Percentiles rank a stretch among this genome's conserved stretches.
Conservation (phyloP, 345 rosid species). For the Stellera chamaejasme region DNA sequence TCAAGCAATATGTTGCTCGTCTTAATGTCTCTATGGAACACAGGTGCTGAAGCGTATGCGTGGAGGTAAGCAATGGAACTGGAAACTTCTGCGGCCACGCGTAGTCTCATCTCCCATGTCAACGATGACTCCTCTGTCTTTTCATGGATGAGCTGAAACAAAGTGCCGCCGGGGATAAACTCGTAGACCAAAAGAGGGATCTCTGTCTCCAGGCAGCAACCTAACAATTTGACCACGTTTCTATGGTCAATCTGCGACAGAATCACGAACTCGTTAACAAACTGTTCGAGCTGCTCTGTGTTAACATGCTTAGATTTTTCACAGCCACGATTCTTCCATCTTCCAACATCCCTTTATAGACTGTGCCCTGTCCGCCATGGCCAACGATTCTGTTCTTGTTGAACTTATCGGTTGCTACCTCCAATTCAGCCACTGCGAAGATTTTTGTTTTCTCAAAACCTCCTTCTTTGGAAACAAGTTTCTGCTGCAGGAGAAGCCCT, state of each 20-base stretch:
- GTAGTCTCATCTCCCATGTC: neutral
- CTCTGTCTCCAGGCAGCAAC: conserved; percentile 4
- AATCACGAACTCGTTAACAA: conserved; percentile 14
- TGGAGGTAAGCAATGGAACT: too few relatives aligned
- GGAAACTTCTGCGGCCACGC: too few relatives aligned
- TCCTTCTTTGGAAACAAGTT: too few relatives aligned
- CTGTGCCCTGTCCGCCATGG: conserved; percentile 29
- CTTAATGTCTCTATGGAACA: too few relatives aligned
- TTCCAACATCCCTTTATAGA: conserved; percentile 23
- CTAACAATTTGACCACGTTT: conserved; percentile 6
- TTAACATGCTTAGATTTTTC: conserved; percentile 27
- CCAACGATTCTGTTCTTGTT: conserved; percentile 17
- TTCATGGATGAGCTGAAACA: conserved; percentile 5
- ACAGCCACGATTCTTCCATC: conserved; percentile 21
- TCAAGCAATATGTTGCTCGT: too few relatives aligned
- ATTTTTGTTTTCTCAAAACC: too few relatives aligned
- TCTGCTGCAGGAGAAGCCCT: too few relatives aligned
- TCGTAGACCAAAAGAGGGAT: conserved; percentile 7
- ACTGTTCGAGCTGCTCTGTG: conserved; percentile 23
- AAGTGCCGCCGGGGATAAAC: conserved; percentile 1
- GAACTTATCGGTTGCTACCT: conserved; percentile 19
- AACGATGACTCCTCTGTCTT: neutral
- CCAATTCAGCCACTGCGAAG: conserved; percentile 17
- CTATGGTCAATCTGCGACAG: conserved; percentile 8
- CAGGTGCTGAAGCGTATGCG: too few relatives aligned